Evolutionary conservation across 2,329 filamentous ascomycete species (phyloP).

Genomic region (Claviceps citrina): DNA sequence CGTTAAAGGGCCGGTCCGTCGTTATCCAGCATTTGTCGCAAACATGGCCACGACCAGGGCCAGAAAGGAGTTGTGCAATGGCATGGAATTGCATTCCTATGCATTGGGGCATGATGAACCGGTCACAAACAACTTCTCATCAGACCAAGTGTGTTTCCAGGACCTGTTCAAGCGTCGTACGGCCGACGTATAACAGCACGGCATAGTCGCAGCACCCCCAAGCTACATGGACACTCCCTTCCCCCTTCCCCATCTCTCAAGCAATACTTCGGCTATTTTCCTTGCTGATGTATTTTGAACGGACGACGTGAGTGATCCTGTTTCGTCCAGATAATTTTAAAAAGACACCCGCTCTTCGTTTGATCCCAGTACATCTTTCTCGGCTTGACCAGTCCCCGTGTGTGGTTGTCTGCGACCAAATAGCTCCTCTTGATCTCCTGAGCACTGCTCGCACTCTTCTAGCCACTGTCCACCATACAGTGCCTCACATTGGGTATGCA

Average conservation of each 20-base stretch:
- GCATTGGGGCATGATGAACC: conserved; percentile 1
- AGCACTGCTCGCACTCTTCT: not conserved
- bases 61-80: conserved; percentile 5
- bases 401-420: not conserved
- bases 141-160: conserved; percentile 4
- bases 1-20: conserved; percentile 7
- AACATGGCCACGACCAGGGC: conserved; percentile 5
- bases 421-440: not conserved
- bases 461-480: not conserved
- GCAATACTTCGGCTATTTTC: conserved; percentile 5
- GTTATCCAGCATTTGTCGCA: conserved; percentile 6
- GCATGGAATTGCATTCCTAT: conserved; percentile 4
- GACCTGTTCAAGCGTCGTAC: conserved; percentile 5
- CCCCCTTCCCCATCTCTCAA: not conserved
- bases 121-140: conserved; percentile 6
- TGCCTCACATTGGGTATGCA: not conserved
- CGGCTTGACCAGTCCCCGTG: not conserved
- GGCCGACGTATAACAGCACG: conserved; percentile 8
- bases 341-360: not conserved
- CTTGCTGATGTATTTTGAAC: not conserved
- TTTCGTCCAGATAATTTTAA: not conserved
- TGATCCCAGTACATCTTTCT: not conserved
- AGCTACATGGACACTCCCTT: conserved; percentile 1
- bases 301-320: not conserved
- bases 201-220: conserved; percentile 1